Conservation (phyloP, 2,329 filamentous ascomycete genomes). For the Colletotrichum endophyticum region DNA sequence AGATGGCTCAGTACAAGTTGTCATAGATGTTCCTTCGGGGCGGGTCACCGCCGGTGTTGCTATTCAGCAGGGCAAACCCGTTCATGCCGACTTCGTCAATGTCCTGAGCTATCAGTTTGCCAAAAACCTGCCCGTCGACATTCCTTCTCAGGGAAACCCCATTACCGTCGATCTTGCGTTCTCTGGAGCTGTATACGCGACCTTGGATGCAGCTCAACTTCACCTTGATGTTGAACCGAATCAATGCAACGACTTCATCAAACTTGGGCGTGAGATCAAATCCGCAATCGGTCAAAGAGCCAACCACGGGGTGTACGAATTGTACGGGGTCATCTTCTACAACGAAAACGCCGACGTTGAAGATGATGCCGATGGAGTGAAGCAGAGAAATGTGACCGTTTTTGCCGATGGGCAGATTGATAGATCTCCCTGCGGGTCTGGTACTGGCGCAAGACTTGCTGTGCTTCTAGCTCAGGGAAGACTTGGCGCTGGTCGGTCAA, state of each 20-base stretch:
- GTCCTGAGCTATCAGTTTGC: constrained; percentile 1
- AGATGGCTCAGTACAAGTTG: not conserved
- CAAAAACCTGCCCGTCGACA: not conserved
- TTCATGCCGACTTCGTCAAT: constrained; percentile 11
- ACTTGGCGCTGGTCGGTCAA: not conserved
- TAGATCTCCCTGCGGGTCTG: constrained; percentile 29
- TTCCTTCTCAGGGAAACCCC: not conserved
- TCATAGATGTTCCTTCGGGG: constrained; percentile 13
- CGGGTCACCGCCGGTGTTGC: not conserved
- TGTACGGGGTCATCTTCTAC: constrained; percentile 16
- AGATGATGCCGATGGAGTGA: not conserved
- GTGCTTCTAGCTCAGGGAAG: constrained; percentile 7
- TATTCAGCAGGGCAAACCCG: not conserved
- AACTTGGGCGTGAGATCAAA: constrained; percentile 8
- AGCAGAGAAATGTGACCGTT: constrained; percentile 26
- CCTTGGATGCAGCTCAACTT: not conserved
- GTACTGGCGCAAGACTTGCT: constrained; percentile 25
- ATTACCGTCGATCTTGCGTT: constrained; percentile 1
- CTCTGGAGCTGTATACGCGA: constrained; percentile 8
- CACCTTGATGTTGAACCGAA: not conserved
- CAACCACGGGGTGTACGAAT: not conserved
- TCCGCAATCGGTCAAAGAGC: not conserved
- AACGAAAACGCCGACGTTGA: not conserved
- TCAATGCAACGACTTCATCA: not conserved
- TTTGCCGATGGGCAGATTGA: constrained; percentile 31